A percentile compares a stretch with the other conserved stretches of the same genome.
Evolutionary conservation across 768 basidiomycete genomes (phyloP).

Genomic region (Mycena rebaudengoi): DNA sequence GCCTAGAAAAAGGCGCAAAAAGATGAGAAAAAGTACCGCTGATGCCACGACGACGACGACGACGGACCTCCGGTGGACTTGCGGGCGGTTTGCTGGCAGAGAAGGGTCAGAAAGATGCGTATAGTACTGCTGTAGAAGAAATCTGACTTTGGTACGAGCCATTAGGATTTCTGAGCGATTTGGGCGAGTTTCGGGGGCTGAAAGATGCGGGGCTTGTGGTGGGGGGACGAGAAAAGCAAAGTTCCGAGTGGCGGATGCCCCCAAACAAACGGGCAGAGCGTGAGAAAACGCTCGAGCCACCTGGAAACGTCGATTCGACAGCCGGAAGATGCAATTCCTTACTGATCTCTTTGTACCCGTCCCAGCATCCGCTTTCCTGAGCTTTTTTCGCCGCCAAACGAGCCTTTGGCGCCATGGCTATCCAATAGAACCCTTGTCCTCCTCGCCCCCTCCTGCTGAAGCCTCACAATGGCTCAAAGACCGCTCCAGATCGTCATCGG

Average conservation of each 20-base stretch:
- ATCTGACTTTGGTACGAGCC: conserved; percentile 87
- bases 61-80: conserved; percentile 95
- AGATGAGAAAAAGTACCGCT: conserved; percentile 31
- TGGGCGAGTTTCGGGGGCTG: conserved; percentile 26
- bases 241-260: conserved; percentile 42
- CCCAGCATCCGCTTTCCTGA: neutral
- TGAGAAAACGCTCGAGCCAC: conserved; percentile 64
- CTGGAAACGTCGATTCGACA: conserved; percentile 29
- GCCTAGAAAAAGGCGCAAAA: conserved; percentile 53
- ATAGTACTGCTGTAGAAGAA: conserved; percentile 14
- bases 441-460: neutral
- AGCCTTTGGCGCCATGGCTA: neutral
- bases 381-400: neutral
- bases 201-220: conserved; percentile 21
- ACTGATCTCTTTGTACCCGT: conserved; percentile 16
- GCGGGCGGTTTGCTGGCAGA: conserved; percentile 92
- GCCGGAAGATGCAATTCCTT: conserved; percentile 20
- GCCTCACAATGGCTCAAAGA: neutral
- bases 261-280: conserved; percentile 51
- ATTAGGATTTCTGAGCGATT: conserved; percentile 46
- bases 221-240: conserved; percentile 21
- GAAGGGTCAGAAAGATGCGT: conserved; percentile 35
- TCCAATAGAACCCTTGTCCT: neutral
- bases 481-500: neutral
- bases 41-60: conserved; percentile 25